A percentile compares a stretch with the other conserved stretches of the same genome.
phyloP scores from a whole-genome alignment of 257 asterid genomes.

The Nicotiana attenuata region DNA sequence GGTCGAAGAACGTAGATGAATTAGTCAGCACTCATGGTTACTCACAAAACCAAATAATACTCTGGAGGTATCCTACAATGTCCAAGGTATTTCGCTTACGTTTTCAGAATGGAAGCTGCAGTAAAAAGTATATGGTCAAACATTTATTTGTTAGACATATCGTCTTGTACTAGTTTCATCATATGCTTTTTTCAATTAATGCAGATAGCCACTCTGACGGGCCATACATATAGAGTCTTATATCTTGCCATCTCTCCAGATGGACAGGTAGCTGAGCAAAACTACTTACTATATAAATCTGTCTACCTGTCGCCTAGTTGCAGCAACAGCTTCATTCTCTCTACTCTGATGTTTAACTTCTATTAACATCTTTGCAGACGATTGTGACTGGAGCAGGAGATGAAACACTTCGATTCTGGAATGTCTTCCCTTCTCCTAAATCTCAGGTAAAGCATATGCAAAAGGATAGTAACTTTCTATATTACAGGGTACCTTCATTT shows the following conservation, averaged over 20 bases:
- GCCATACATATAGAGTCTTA: conserved; percentile 83
- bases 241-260: conserved; percentile 96
- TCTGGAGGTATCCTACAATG: conserved; percentile 94
- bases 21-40: conserved; percentile 94
- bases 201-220: conserved; percentile 95
- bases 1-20: conserved; percentile 93
- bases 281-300: neutral
- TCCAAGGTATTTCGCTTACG: conserved; percentile 50
- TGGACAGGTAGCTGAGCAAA: conserved; percentile 64
- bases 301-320: neutral
- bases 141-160: neutral
- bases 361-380: conserved; percentile 37
- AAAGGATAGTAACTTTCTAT: neutral
- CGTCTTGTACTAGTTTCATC: neutral
- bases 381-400: conserved; percentile 99
- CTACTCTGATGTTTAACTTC: neutral
- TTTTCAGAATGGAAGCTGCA: neutral
- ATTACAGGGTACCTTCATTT: neutral
- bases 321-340: neutral
- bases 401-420: conserved; percentile 96
- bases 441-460: conserved; percentile 61
- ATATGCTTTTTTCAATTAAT: conserved; percentile 5
- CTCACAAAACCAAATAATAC: conserved; percentile 86
- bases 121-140: neutral
- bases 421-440: conserved; percentile 83